Conservation (phyloP, 257 asterid species). For the Coffea canephora region DNA sequence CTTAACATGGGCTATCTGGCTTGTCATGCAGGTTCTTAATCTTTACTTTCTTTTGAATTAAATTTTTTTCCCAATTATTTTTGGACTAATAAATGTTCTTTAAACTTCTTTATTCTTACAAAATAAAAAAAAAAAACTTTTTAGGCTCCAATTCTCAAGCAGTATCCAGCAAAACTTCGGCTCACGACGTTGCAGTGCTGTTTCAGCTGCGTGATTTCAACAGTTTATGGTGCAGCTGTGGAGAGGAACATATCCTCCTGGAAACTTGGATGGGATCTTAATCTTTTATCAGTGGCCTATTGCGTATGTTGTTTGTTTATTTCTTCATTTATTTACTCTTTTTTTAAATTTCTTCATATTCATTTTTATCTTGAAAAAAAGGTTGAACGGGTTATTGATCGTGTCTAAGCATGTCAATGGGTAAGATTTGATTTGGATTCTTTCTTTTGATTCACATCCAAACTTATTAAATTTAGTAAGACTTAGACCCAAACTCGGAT, state of each 20-base stretch:
- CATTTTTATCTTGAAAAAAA: background rate
- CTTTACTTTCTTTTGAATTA: background rate
- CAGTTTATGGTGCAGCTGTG: constrained; percentile 21
- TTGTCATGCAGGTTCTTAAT: constrained; percentile 50
- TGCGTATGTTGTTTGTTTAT: constrained; percentile 19
- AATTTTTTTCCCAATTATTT: background rate
- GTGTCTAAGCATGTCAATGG: no score
- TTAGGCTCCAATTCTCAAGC: constrained; percentile 28
- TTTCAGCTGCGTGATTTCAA: constrained; percentile 26
- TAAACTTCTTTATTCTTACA: background rate
- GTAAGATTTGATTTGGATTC: no score
- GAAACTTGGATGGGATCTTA: constrained; percentile 30
- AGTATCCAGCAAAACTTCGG: constrained; percentile 33
- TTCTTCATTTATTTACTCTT: background rate
- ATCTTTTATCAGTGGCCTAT: constrained; percentile 30
- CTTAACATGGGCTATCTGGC: constrained; percentile 50
- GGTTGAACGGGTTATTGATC: no score
- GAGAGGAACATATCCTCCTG: constrained; percentile 30
- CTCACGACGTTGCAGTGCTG: constrained; percentile 28
- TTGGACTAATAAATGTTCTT: background rate
- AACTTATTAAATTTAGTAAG: no score
- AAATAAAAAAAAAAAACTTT: background rate
- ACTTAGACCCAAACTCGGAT: no score
- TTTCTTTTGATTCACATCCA: no score
- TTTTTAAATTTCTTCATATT: background rate